phyloP scores from a whole-genome alignment of 2,329 filamentous ascomycete species.

The Cladophialophora yegresii region DNA sequence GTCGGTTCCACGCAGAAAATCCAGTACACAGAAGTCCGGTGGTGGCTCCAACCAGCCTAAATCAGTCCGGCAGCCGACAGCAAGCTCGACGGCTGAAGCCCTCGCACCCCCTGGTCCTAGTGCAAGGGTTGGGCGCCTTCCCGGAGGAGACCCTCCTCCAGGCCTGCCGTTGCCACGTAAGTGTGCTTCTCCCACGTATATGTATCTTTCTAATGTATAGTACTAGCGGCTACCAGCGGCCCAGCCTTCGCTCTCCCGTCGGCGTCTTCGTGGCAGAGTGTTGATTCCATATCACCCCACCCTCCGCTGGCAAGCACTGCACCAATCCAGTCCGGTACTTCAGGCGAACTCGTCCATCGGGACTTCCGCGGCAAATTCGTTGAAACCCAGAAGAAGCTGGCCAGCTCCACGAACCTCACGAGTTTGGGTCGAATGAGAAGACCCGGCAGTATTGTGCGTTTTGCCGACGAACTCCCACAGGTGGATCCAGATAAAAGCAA shows the following conservation, averaged over 20 bases:
- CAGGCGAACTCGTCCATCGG: slow-evolving; percentile 41
- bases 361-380: slow-evolving; percentile 45
- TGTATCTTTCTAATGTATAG: slow-evolving; percentile 6
- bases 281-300: slow-evolving; percentile 26
- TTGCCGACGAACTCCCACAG: slow-evolving; percentile 31
- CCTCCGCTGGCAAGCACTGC: slow-evolving; percentile 14
- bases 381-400: slow-evolving; percentile 36
- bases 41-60: slow-evolving; percentile 13
- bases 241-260: slow-evolving; percentile 32
- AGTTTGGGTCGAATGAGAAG: slow-evolving; percentile 29
- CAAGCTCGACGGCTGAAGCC: neutral
- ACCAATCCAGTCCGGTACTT: slow-evolving; percentile 22
- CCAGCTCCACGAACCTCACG: slow-evolving; percentile 31
- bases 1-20: slow-evolving; percentile 27
- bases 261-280: slow-evolving; percentile 36
- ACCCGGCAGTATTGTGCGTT: slow-evolving; percentile 34
- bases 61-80: slow-evolving; percentile 7
- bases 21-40: slow-evolving; percentile 25
- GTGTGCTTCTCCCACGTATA: neutral
- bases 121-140: neutral
- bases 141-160: slow-evolving; percentile 16
- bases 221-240: slow-evolving; percentile 17
- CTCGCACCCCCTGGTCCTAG: slow-evolving; percentile 4
- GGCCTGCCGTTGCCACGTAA: slow-evolving; percentile 25
- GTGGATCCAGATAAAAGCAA: slow-evolving; percentile 25